A percentile compares a stretch with the other conserved stretches of the same genome.
Evolutionary conservation across 345 rosid species (phyloP).

Genomic region (Cardamine occulta): DNA sequence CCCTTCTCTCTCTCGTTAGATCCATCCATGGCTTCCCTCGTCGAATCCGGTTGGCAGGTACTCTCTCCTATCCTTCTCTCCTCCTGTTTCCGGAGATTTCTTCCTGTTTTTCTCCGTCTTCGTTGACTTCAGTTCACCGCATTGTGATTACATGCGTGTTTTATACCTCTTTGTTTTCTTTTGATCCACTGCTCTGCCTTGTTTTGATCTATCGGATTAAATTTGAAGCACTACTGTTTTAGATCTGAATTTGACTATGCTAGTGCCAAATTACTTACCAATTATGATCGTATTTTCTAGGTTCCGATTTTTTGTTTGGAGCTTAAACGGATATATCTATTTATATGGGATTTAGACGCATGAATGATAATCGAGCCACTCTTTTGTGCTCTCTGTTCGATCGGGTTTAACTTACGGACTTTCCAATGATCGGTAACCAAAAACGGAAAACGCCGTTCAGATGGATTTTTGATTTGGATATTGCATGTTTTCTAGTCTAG

Average conservation of each 20-base stretch:
- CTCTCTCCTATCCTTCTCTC: background rate
- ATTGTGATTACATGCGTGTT: constrained; percentile 19
- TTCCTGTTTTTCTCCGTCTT: background rate
- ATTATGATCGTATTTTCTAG: background rate
- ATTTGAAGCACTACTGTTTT: background rate
- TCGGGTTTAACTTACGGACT: constrained; percentile 20
- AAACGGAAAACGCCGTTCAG: background rate
- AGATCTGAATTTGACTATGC: constrained; percentile 37
- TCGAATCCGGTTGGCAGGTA: constrained; percentile 95
- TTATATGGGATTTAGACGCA: too few relatives aligned
- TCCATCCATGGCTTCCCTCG: constrained; percentile 66
- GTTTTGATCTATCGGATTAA: background rate
- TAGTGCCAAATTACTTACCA: background rate
- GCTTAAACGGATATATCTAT: background rate
- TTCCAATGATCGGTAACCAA: constrained; percentile 4
- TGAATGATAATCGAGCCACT: background rate
- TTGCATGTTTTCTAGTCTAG: constrained; percentile 8
- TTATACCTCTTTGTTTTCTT: background rate
- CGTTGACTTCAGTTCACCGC: constrained; percentile 5
- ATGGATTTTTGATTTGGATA: background rate
- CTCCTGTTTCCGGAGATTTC: background rate
- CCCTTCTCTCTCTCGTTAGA: background rate
- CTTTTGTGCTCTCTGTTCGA: background rate
- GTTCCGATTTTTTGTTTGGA: background rate
- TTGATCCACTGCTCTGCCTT: background rate